Base-by-base conservation (phyloP, 768 basidiomycete species). In the Lactarius hengduanensis region DNA sequence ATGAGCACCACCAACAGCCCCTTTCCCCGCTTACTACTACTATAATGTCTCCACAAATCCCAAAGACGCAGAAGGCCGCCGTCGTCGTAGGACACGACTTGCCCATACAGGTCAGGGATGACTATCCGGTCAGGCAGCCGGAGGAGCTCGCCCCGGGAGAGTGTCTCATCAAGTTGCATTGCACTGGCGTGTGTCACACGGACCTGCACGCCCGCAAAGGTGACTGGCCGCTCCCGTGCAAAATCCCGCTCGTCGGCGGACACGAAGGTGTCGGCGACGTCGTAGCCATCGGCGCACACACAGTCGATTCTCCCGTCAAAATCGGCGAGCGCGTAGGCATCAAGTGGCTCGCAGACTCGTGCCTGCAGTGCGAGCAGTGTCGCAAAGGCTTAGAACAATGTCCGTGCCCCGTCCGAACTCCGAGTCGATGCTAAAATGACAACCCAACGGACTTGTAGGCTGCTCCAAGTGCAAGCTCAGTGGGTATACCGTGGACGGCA, bases 161-260 rank as follows among this genome's bases (percentile, higher is more conserved):
- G 76, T 90, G 88, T 73, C 86, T 93, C 69, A 80, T 94, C 75
- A 88, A 90, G 76, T 80, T 94, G 73, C 80, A 82, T 41, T 88
- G 84, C 77, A 87, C 89, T 7, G 92, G 92, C 63, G 91, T 93
- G n/a, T 94, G 92, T 77, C 91, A 93, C 73, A 91, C 89, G 3
- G 92, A 94, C 72, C 81, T 92, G 16, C 92, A 94, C 71, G 88
- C 88, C 32, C 84, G 84, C 43, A 76, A 83, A 45, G 85, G 84
- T 54, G 94, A 95, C 73, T 95, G 94, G 94, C 94, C 94, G 0
- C 64, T 91, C 11, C 76, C 81, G n/a, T 80, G 85, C 40, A 83
- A 80, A 61, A 80, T 80, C 1, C 89, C 89, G 0, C 83, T 92
- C 57, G 84, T 93, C 64, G 91, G 91, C 18, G 91, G 94, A 0